Evolutionary conservation across 2,329 filamentous ascomycete genomes (phyloP).

Genomic region (Beauveria australis): DNA sequence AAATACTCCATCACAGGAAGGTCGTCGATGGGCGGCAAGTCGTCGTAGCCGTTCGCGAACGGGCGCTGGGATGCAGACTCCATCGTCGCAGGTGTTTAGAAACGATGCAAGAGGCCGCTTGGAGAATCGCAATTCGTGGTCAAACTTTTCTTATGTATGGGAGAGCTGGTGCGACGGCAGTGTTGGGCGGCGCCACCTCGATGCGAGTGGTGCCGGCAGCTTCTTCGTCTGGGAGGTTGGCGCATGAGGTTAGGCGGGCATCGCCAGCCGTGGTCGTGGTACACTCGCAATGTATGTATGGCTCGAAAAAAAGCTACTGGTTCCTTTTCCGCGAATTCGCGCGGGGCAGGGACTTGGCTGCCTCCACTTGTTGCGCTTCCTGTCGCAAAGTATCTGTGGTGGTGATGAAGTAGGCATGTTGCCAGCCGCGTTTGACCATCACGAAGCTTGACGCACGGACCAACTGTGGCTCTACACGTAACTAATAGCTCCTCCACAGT

Average conservation of each 20-base stretch:
- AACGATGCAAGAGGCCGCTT: not conserved
- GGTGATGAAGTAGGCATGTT: slow-evolving; percentile 6
- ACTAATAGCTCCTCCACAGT: not conserved
- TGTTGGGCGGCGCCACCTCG: not conserved
- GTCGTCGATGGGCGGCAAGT: slow-evolving; percentile 27
- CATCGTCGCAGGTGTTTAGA: not conserved
- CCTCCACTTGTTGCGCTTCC: not conserved
- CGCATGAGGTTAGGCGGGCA: not conserved
- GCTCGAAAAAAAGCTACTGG: not conserved
- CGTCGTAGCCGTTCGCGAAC: slow-evolving; percentile 24
- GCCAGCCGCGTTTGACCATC: slow-evolving; percentile 4
- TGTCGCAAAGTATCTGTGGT: not conserved
- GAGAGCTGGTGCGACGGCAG: not conserved
- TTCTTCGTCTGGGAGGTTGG: slow-evolving; percentile 1
- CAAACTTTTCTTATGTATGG: not conserved
- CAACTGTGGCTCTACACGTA: not conserved
- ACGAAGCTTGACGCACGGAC: slow-evolving; percentile 8
- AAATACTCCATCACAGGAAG: slow-evolving; percentile 33
- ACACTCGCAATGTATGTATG: not conserved
- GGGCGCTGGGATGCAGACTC: slow-evolving; percentile 12
- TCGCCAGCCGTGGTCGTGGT: not conserved
- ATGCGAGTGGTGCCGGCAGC: not conserved
- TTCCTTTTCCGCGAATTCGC: not conserved
- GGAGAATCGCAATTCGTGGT: not conserved
- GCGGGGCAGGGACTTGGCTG: not conserved